These are phyloP conservation scores for Dothideomycetes sp. DNA, from an alignment of 2,329 filamentous ascomycete species.

Conservation along the genomic window DNA sequence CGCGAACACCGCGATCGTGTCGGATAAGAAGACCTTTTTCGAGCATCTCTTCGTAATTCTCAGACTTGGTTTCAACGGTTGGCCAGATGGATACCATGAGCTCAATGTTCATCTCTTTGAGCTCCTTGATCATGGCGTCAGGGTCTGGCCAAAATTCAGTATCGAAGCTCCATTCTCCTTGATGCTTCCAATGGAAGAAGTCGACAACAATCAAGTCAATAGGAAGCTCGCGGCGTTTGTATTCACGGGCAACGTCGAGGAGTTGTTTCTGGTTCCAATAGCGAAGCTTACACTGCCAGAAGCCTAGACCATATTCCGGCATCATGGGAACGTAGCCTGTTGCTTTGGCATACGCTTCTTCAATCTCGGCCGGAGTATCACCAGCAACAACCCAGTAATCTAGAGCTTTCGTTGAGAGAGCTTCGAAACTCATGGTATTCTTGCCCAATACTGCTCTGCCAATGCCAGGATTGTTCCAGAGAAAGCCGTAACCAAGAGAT, in stretches of 20 bases:
- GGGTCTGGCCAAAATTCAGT: conserved; percentile 54
- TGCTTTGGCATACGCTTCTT: conserved; percentile 43
- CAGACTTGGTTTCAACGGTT: conserved; percentile 47
- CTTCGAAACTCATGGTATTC: conserved; percentile 52
- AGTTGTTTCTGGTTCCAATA: conserved; percentile 57
- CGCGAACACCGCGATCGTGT: conserved; percentile 47
- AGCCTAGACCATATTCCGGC: conserved; percentile 57
- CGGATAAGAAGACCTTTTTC: conserved; percentile 50
- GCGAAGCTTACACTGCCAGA: conserved; percentile 58
- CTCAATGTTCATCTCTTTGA: conserved; percentile 48
- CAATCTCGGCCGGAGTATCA: conserved; percentile 44
- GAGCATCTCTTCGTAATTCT: conserved; percentile 53
- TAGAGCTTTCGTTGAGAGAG: conserved; percentile 43
- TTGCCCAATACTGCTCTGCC: conserved; percentile 50
- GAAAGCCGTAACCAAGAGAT: conserved; percentile 48
- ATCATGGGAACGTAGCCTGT: conserved; percentile 54
- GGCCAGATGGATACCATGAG: conserved; percentile 63
- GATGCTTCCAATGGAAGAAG: conserved; percentile 56
- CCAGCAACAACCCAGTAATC: conserved; percentile 57
- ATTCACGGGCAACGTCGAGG: conserved; percentile 48
- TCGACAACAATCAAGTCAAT: conserved; percentile 57
- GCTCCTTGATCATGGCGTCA: conserved; percentile 53
- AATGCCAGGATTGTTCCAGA: conserved; percentile 57
- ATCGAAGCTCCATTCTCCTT: conserved; percentile 61
- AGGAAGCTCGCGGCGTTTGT: conserved; percentile 43